A percentile compares a stretch with the other conserved stretches of the same genome.
Conservation (phyloP, 352 stramenopile species). For the Detonula confervacea region DNA sequence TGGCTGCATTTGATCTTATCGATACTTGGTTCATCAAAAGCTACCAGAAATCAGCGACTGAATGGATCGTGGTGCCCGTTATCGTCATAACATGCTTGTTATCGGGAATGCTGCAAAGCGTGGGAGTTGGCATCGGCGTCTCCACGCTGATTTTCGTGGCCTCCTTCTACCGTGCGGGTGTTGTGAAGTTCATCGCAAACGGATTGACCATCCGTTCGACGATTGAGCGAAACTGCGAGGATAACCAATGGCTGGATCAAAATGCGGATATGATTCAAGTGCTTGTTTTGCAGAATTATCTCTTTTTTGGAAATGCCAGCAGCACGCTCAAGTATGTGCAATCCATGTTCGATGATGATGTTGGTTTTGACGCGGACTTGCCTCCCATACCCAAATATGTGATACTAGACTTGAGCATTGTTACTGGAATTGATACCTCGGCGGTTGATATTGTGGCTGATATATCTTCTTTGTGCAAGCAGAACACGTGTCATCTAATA, state of each 20-base stretch:
- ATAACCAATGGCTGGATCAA: constrained; percentile 67
- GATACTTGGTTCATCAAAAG: constrained; percentile 70
- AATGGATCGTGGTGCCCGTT: constrained; percentile 75
- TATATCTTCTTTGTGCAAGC: constrained; percentile 60
- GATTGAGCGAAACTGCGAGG: constrained; percentile 61
- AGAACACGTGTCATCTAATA: constrained; percentile 67
- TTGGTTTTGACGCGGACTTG: constrained; percentile 21
- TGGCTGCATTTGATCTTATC: constrained; percentile 67
- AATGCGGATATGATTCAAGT: constrained; percentile 75
- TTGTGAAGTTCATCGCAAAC: constrained; percentile 76
- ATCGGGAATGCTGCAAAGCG: constrained; percentile 62
- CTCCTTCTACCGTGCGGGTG: constrained; percentile 65
- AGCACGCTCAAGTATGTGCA: constrained; percentile 67
- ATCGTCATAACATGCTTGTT: constrained; percentile 65
- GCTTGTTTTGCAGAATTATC: constrained; percentile 73
- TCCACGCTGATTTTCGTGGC: constrained; percentile 81
- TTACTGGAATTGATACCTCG: constrained; percentile 77
- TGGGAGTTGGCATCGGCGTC: constrained; percentile 67
- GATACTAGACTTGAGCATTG: constrained; percentile 71
- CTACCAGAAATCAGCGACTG: constrained; percentile 65
- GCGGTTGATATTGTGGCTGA: constrained; percentile 74
- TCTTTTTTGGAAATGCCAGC: constrained; percentile 81
- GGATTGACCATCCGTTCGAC: constrained; percentile 71
- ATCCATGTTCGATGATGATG: constrained; percentile 68
- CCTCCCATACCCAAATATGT: constrained; percentile 67